Conservation (phyloP, 768 basidiomycete species). For the Russula foetens region DNA sequence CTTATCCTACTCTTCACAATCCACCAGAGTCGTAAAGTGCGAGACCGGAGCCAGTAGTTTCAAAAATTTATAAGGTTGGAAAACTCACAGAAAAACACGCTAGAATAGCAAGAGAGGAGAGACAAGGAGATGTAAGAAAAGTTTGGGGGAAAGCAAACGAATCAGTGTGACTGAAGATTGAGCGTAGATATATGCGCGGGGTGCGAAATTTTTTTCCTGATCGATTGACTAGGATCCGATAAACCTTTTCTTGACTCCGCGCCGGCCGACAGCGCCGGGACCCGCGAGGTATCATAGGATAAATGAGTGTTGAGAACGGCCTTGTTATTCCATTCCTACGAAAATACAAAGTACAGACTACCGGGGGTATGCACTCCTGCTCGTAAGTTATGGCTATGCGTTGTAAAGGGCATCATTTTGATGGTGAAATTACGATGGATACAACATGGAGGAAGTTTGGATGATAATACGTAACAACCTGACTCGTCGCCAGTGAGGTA, state of each 20-base stretch:
- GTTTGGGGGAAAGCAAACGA: conserved; percentile 32
- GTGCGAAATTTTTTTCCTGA: conserved; percentile 23
- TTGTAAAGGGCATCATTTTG: not conserved
- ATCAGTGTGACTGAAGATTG: conserved; percentile 20
- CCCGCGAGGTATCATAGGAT: too few species aligned
- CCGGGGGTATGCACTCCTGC: not conserved
- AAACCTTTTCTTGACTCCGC: conserved; percentile 12
- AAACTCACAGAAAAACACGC: conserved; percentile 36
- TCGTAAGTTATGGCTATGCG: conserved; percentile 3
- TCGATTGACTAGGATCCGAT: conserved; percentile 20
- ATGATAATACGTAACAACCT: conserved; percentile 9
- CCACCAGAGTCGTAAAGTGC: conserved; percentile 9
- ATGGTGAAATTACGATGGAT: not conserved
- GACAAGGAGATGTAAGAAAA: conserved; percentile 41
- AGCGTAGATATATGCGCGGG: conserved; percentile 26
- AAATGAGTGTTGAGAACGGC: too few species aligned
- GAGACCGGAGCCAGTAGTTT: not conserved
- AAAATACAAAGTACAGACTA: conserved; percentile 4
- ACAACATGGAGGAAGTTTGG: conserved; percentile 5
- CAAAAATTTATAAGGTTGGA: conserved; percentile 6
- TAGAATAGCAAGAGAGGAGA: conserved; percentile 33
- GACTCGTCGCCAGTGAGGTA: conserved; percentile 3
- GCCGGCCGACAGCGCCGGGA: conserved; percentile 11
- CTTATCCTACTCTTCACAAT: conserved; percentile 11
- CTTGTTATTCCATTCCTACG: not conserved